Base-by-base conservation (phyloP, 495 filamentous ascomycete genomes). In the Neurospora hispaniola region DNA sequence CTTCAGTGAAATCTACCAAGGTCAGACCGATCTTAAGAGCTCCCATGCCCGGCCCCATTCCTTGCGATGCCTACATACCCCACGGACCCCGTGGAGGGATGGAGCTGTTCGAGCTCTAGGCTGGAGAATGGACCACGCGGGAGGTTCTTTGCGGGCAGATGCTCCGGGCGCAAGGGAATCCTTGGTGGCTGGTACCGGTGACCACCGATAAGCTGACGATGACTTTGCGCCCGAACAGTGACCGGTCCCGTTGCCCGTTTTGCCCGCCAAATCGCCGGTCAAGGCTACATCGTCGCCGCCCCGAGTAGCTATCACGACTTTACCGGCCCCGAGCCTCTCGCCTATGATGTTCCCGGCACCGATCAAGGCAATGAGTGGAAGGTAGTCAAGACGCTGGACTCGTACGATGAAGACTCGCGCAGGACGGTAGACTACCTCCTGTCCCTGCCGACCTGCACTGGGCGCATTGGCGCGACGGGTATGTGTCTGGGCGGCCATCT, bases 401-500 rank as follows among this genome's bases (percentile, higher is more conserved):
- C 93, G 42, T 98, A 98, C 80, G 94, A 97, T 74, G 94, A 92
- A 82, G 95, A 98, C 79, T 88, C 92, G 31, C 85, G 82, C 31
- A 84, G 93, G 48, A 84, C 88, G n/a, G 90, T 98, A 70, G 88
- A 92, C 80, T 83, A 88, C 73, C 89, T 98, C 7, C 82, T 96
- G 54, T 86, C 86, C 16, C 86, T 97, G 12, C 84, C 86, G 9
- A 97, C 93, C 27, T 97, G 94, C 80, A 97, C 90, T 31, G 94
- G 95, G 42, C 88, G 88, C 12, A 89, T 98, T 71, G 95, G 95
- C 54, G 84, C 92, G 3, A 97, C 94, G 9, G 95, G 95, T 42
- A 98, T 98, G 95, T 97, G 95, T 80, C 89, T 98, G 4, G 95
- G 95, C 70, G 95, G 95, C 5, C 95, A 98, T 80, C 86, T 97